These are phyloP conservation scores for Magnusiomyces ingens DNA, from an alignment of 1,139 yeast genomes.

Conservation along the genomic window DNA sequence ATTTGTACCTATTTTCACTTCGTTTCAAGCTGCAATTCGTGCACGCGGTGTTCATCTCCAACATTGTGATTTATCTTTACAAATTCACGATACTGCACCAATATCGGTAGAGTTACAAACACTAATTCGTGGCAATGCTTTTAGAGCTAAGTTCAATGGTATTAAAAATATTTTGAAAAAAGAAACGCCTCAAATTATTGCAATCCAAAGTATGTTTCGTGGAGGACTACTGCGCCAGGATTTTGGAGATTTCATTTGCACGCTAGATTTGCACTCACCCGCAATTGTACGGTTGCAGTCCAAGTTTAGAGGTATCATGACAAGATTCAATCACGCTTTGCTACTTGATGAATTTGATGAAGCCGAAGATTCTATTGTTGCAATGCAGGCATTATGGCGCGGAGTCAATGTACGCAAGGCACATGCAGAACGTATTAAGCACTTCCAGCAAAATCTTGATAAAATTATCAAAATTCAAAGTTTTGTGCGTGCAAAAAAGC, in stretches of 20 bases:
- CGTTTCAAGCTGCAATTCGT: constrained; percentile 67
- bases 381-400: constrained; percentile 46
- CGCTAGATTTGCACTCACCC: constrained; percentile 27
- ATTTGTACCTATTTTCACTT: constrained; percentile 52
- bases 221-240: constrained; percentile 26
- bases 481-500: constrained; percentile 57
- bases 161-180: constrained; percentile 1
- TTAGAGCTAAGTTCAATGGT: constrained; percentile 5
- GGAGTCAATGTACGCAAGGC: constrained; percentile 40
- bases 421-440: constrained; percentile 38
- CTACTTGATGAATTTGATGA: constrained; percentile 49
- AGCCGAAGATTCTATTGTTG: constrained; percentile 36
- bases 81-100: constrained; percentile 6
- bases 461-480: constrained; percentile 70
- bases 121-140: constrained; percentile 41
- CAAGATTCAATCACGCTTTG: constrained; percentile 46
- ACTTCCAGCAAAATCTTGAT: constrained; percentile 51
- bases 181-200: constrained; percentile 9
- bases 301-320: constrained; percentile 38
- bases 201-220: constrained; percentile 27
- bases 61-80: constrained; percentile 3
- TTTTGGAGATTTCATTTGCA: constrained; percentile 16
- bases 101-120: constrained; percentile 38
- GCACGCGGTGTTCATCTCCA: constrained; percentile 62
- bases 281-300: constrained; percentile 42